Base-by-base conservation (phyloP, 2,329 filamentous ascomycete species). In the Cyphellophora europaea region DNA sequence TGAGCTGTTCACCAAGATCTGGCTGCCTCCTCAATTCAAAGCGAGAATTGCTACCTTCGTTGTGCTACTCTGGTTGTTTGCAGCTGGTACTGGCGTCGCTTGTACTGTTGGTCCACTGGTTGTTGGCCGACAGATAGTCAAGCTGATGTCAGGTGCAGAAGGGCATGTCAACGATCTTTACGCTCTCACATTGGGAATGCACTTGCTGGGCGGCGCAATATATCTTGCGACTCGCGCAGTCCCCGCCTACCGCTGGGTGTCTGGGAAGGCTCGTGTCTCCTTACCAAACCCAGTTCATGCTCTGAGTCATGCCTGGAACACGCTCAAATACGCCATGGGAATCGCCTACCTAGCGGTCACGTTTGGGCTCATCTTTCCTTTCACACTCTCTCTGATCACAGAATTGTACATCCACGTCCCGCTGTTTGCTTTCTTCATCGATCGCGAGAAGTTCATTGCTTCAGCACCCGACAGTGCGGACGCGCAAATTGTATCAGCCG, bases 121-220 rank as follows among this genome's bases (percentile, higher is more conserved):
- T 5, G 77, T 94, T 52, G 91, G 91, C 2, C 81, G 91, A 17
- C 71, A 69, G 38, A 69, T 96, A 42, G 83, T 95, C 53, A 76
- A 78, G 30, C 63, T 71, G 17, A 61, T 88, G 19, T 75, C 94
- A 27, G 84, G 86, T 4, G 61, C 68, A 1, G 71, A 82, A 42
- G 72, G 83, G 31, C 74, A 74, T 27, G 82, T 89, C 53, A 98
- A 96, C 58, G 91, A 98, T 56, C 82, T 98, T 16, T 96, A 98
- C 51, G 89, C 91, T 10, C 94, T 95, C 56, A 93, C 86, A 34
- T 77, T 91, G 18, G 91, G 91, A 11, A 72, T 93, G 27, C 94
- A 93, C 54, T 66, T 86, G 16, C 67, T 94, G 4, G 85, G 83
- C 8, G 76, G 74, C 3, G 52, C 74, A 2, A 63, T 73, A 3